Conservation (phyloP, 352 stramenopile species). For the Pilasporangium apinafurcum region DNA sequence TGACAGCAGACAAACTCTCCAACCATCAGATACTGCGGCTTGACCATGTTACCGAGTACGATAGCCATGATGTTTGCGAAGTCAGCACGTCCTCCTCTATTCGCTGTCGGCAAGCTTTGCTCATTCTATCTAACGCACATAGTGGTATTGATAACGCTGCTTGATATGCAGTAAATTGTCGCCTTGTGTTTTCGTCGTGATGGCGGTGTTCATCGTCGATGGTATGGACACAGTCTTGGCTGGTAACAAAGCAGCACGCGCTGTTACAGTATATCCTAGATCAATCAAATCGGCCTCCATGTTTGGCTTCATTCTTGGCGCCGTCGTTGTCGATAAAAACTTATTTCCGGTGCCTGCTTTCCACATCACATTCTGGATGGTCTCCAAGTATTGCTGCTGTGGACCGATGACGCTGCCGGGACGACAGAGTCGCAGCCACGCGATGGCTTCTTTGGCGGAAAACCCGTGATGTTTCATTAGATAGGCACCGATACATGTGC, state of each 20-base stretch:
- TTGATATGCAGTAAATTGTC: constrained; percentile 8
- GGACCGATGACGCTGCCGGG: constrained; percentile 92
- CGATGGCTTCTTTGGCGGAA: constrained; percentile 90
- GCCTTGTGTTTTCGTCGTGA: constrained; percentile 1
- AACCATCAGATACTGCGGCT: no score
- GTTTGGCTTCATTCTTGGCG: no score
- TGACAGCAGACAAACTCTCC: no score
- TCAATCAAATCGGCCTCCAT: no score
- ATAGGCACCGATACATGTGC: constrained; percentile 95
- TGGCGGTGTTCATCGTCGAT: no score
- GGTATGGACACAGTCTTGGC: no score
- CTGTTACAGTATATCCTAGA: no score
- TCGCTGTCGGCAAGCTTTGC: not conserved
- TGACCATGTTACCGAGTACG: no score
- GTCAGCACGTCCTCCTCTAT: no score
- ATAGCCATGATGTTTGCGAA: no score
- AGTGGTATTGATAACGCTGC: constrained; percentile 9
- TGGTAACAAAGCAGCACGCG: no score
- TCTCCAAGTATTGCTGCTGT: constrained; percentile 91
- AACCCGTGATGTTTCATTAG: constrained; percentile 95
- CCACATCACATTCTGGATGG: constrained; percentile 77
- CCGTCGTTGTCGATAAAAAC: no score
- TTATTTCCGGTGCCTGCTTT: constrained; percentile 13
- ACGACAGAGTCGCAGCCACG: constrained; percentile 90
- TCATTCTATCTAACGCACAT: not conserved